These are phyloP conservation scores for Diplocarpon mali DNA, from an alignment of 2,329 filamentous ascomycete genomes.

Conservation along the genomic window DNA sequence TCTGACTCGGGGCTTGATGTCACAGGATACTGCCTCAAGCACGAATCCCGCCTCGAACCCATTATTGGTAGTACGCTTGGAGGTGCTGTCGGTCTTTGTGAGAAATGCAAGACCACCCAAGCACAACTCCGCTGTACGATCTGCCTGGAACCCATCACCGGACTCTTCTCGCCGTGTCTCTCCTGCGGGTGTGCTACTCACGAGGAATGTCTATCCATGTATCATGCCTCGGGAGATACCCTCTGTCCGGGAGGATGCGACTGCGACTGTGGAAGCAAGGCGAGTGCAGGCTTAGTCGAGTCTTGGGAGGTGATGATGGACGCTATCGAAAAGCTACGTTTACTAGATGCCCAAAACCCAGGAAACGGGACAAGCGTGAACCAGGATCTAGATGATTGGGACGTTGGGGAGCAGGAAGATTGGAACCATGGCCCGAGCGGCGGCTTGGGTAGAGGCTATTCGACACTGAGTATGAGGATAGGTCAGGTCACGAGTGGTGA, in stretches of 20 bases:
- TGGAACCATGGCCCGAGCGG: conserved; percentile 19
- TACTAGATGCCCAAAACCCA: conserved; percentile 10
- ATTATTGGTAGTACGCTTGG: conserved; percentile 30
- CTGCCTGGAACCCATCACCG: conserved; percentile 49
- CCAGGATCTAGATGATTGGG: conserved; percentile 17
- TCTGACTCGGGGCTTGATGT: conserved; percentile 45
- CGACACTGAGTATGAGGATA: conserved; percentile 22
- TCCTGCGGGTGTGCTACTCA: conserved; percentile 53
- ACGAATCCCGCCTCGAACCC: conserved; percentile 52
- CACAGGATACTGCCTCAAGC: conserved; percentile 49
- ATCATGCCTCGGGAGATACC: conserved; percentile 31
- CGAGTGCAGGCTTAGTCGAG: conserved; percentile 45
- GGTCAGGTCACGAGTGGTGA: conserved; percentile 23
- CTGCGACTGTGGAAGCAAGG: conserved; percentile 49
- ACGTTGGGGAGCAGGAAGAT: conserved; percentile 17
- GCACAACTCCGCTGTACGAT: conserved; percentile 50
- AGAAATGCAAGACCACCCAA: conserved; percentile 42
- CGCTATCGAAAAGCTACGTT: conserved; percentile 23
- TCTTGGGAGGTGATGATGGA: conserved; percentile 47
- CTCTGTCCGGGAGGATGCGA: conserved; percentile 54
- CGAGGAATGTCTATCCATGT: conserved; percentile 35
- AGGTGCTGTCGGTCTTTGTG: conserved; percentile 38
- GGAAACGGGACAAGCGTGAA: conserved; percentile 10
- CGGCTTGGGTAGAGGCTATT: conserved; percentile 19
- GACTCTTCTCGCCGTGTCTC: conserved; percentile 49